phyloP scores from a whole-genome alignment of 352 stramenopile species.

The Phytophthora ramorum region DNA sequence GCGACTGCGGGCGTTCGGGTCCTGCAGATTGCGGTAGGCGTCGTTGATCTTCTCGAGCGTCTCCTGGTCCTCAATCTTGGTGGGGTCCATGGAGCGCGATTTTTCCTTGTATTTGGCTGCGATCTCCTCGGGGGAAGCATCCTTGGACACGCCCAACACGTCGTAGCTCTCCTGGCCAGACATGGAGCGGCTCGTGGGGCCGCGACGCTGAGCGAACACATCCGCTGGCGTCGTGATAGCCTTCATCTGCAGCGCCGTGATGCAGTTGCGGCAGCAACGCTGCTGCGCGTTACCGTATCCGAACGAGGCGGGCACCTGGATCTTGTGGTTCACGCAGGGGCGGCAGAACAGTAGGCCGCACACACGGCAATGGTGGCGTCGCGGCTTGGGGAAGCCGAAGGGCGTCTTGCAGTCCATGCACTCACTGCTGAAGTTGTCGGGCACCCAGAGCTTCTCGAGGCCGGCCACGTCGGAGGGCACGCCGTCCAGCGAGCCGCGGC shows the following conservation, averaged over 20 bases:
- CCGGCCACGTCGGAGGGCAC: conserved; percentile 66
- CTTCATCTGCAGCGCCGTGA: conserved; percentile 87
- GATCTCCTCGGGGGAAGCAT: conserved; percentile 78
- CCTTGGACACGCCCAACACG: conserved; percentile 69
- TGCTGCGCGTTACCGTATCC: conserved; percentile 80
- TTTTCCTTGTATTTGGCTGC: conserved; percentile 81
- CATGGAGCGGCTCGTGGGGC: conserved; percentile 52
- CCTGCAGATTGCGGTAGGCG: conserved; percentile 77
- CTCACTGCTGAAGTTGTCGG: conserved; percentile 87
- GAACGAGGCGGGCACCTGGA: conserved; percentile 79
- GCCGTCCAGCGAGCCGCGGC: conserved; percentile 62
- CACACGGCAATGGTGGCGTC: conserved; percentile 87
- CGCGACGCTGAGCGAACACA: conserved; percentile 85
- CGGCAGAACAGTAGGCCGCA: conserved; percentile 87
- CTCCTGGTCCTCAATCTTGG: conserved; percentile 68
- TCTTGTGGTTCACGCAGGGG: conserved; percentile 86
- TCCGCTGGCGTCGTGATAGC: conserved; percentile 86
- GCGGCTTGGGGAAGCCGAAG: conserved; percentile 84
- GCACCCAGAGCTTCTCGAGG: conserved; percentile 88
- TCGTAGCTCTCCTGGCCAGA: conserved; percentile 63
- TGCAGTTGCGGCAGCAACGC: conserved; percentile 84
- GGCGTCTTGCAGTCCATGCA: conserved; percentile 90
- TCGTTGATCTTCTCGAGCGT: conserved; percentile 83
- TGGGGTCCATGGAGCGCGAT: conserved; percentile 67
- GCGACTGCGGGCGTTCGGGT: conserved; percentile 57